Base-by-base conservation (phyloP, 768 basidiomycete species). In the Lentinula lateritia region DNA sequence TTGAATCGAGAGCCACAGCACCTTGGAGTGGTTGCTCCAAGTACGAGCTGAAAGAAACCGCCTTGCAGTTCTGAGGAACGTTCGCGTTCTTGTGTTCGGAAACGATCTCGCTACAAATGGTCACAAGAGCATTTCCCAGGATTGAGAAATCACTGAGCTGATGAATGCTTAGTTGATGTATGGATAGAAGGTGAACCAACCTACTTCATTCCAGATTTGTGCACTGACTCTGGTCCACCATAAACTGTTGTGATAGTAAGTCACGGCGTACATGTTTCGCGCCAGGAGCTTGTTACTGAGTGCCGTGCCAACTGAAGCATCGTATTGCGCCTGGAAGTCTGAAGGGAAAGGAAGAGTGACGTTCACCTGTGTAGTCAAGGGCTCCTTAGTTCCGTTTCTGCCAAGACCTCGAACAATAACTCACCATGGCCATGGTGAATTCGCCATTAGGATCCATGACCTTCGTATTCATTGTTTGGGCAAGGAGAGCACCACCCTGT, bases 381-480 rank as follows among this genome's bases (percentile, higher is more conserved):
- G 6, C 34, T n/a, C 5, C 32, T 23, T 0, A 48, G 32, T 50
- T 52, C 12, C 8, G n/a, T 5, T 5, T 28, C 48, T 45, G 60
- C 66, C 28, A 4, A 28, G 28, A 15, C 15, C 15, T 1, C 32
- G 20, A 10, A 15, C 9, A n/a, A 12, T 34, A 9, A 52, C 50
- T 50, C 34, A 89, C 90, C 90, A 94, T 92, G 63, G 80, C 84
- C 10, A 83, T 73, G 0, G 88, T 90, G 12, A 90, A 71, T 1
- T 75, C 73, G 50, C 78, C 75, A 18, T 58, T 18, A 34, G 68
- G 67, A 61, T 92, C 87, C 76, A 93, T 75, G 5, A 88, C 76
- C 10, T 65, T 62, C 0, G 90, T 93, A 1, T 82, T 83, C 46
- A 92, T 76, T 8, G 83, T 70, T 62, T 83, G 75, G 1, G 86